Base-by-base conservation (phyloP, 805 yeast genomes). In the Metschnikowia proteae region DNA sequence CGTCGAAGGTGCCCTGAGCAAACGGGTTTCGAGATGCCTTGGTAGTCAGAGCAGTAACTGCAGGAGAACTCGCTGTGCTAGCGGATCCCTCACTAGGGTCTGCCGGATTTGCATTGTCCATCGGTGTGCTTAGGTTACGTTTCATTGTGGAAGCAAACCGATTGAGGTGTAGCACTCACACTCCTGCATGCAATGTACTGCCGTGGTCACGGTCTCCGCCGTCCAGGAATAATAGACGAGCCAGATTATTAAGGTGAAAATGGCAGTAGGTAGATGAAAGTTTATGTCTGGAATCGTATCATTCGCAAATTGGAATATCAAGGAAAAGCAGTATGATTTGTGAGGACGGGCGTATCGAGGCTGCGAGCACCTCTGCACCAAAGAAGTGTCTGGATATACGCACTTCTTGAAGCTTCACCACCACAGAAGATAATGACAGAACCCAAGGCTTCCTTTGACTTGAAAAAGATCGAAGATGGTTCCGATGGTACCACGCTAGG, bases 401-500 rank as follows among this genome's bases (percentile, higher is more conserved):
- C 43, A 39, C 43, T 25, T 13, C 22, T 32, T 7, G 23, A 32
- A 30, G 28, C 11, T 13, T 30, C 30, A 31, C 29, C 43, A 40
- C 23, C 34, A 30, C 34, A 40, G n/a, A n/a, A 3, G 25, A 28
- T 7, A 28, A 40, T 40, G 43, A 31, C 43, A 29, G 43, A 40
- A 30, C 36, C 26, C n/a, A 42, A 43, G 37, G 54, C 60, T 11
- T 49, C 58, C 6, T 33, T 71, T n/a, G 72, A 71, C 50, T 55
- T 71, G 30, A 70, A 68, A 11, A 68, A 68, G 52, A 68, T 73
- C 58, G 56, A 55, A 40, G 54, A 54, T 22, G 58, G 56, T 39
- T 67, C 71, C 6, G 79, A 72, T 52, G 79, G 79, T 27, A 48
- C 73, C 1, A 37, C 65, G 23, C 30, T 55, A 34, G 73, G 73